Percentiles rank a stretch among this genome's conserved stretches.
Conservation (phyloP, 805 yeast genomes). For the Ascoidea rubescens region DNA sequence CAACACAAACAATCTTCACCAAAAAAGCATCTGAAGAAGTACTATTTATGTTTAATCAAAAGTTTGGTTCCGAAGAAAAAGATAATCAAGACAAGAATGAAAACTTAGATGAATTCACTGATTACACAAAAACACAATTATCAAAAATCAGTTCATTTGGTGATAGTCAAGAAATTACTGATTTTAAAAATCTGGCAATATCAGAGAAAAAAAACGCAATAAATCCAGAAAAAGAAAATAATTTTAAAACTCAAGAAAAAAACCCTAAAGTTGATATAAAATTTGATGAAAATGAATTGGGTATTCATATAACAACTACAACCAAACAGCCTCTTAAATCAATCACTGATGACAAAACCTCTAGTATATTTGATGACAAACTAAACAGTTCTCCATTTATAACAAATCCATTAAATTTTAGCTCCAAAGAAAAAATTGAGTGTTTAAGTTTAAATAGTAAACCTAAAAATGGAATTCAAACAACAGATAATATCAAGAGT, state of each 20-base stretch:
- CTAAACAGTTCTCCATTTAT: neutral
- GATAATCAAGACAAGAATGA: conserved; percentile 9
- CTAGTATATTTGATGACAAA: neutral
- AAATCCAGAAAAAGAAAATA: neutral
- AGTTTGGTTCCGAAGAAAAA: conserved; percentile 6
- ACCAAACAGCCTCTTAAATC: neutral
- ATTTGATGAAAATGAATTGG: conserved; percentile 12
- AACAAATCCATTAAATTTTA: neutral
- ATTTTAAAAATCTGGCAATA: neutral
- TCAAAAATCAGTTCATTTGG: neutral
- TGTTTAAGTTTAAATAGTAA: too few relatives aligned
- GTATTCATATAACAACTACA: conserved; percentile 11
- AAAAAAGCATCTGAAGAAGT: conserved; percentile 66
- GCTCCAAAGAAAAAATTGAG: too few relatives aligned
- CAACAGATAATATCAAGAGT: neutral
- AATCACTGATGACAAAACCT: too few relatives aligned
- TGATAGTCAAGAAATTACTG: too few relatives aligned
- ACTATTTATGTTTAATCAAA: conserved; percentile 55
- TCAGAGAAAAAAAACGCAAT: neutral
- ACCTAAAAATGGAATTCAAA: neutral
- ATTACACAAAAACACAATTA: conserved; percentile 13
- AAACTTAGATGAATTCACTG: conserved; percentile 21
- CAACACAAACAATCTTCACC: conserved; percentile 69
- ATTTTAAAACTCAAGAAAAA: conserved; percentile 12
- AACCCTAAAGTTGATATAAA: conserved; percentile 12